These are phyloP conservation scores for Aphanomyces astaci DNA, from an alignment of 352 stramenopile species.

Conservation along the genomic window DNA sequence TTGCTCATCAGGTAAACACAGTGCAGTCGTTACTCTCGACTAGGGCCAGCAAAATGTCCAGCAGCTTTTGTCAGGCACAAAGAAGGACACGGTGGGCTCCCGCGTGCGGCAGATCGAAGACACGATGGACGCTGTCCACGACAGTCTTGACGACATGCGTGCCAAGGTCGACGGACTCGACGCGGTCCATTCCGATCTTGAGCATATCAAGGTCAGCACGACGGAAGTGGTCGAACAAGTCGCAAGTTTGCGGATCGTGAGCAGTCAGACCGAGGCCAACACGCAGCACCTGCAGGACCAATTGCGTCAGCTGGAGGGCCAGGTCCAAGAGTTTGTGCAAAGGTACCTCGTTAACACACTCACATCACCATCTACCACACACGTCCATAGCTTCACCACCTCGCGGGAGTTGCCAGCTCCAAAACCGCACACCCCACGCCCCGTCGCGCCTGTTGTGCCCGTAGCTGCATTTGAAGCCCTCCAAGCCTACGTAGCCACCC, in stretches of 20 bases:
- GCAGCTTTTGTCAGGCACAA: neutral
- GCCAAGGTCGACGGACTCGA: neutral
- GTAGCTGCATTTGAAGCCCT: neutral
- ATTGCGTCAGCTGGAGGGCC: neutral
- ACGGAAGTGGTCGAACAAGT: neutral
- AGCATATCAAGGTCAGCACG: neutral
- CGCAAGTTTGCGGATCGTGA: neutral
- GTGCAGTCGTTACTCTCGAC: neutral
- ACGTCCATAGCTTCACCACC: neutral
- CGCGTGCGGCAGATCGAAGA: neutral
- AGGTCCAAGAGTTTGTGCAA: neutral
- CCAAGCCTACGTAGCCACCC: neutral
- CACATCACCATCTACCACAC: no score
- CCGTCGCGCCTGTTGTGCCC: neutral
- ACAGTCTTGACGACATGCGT: neutral
- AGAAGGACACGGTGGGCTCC: neutral
- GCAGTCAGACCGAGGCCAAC: neutral
- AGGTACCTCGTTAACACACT: neutral
- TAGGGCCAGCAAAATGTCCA: neutral
- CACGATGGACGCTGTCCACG: neutral
- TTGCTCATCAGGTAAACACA: neutral
- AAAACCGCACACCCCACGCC: neutral
- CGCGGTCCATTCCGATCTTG: neutral
- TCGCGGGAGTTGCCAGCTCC: neutral
- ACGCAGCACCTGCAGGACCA: neutral